Evolutionary conservation across 352 stramenopile species (phyloP).

Genomic region (Blastocystis sp.): DNA sequence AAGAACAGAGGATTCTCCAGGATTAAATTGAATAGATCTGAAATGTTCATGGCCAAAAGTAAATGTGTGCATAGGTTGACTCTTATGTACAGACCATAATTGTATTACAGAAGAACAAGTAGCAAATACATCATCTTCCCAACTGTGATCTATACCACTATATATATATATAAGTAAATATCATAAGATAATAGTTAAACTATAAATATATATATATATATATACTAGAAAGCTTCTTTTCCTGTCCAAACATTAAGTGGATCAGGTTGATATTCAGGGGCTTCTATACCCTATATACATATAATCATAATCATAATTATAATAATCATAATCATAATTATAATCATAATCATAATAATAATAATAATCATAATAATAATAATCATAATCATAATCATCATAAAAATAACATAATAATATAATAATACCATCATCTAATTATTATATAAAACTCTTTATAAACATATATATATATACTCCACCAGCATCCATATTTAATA

Average conservation of each 20-base stretch:
- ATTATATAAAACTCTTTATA: slow-evolving; percentile 38
- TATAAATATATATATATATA: slow-evolving; percentile 5
- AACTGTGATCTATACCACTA: slow-evolving; percentile 84
- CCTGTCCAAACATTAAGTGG: slow-evolving; percentile 55
- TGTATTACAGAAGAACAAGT: slow-evolving; percentile 69
- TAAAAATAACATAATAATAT: neutral
- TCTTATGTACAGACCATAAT: slow-evolving; percentile 77
- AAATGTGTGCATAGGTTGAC: slow-evolving; percentile 70
- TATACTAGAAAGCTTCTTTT: slow-evolving; percentile 61
- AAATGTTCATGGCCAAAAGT: slow-evolving; percentile 78
- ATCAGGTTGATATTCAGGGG: slow-evolving; percentile 30
- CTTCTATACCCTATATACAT: slow-evolving; percentile 25
- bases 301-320: too few species aligned
- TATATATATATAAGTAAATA: too few species aligned
- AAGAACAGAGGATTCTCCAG: slow-evolving; percentile 73
- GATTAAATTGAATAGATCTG: slow-evolving; percentile 77
- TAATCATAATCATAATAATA: too few species aligned
- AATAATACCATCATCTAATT: neutral
- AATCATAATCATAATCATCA: too few species aligned
- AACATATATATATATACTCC: neutral
- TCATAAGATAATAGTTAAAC: slow-evolving; percentile 20
- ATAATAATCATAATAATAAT: too few species aligned
- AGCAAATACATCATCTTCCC: slow-evolving; percentile 68
- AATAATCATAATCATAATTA: too few species aligned
- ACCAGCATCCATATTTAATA: slow-evolving; percentile 41